Percentiles rank a stretch among this genome's conserved stretches.
Conservation (phyloP, 73 alveolate genomes). For the Symbiodinium pilosum region DNA sequence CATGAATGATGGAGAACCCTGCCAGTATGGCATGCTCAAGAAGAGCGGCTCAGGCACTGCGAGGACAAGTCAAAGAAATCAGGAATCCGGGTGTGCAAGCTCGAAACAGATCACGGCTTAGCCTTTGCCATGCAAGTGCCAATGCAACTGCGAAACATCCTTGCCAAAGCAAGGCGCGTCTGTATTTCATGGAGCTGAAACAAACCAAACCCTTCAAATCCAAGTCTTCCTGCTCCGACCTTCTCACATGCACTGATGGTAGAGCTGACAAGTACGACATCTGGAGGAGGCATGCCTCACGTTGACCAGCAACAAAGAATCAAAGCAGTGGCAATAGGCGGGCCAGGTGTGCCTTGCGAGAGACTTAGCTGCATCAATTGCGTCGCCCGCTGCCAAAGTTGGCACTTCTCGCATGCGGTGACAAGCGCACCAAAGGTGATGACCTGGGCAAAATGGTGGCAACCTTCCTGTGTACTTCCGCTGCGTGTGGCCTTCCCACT, state of each 20-base stretch:
- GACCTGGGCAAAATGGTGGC: background rate
- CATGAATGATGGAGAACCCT: background rate
- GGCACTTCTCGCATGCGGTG: conserved; percentile 45
- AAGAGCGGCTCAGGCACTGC: too few species aligned
- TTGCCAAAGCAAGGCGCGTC: too few species aligned
- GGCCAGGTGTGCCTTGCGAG: background rate
- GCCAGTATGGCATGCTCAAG: too few species aligned
- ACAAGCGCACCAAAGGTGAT: conserved; percentile 44
- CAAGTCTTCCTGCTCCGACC: too few species aligned
- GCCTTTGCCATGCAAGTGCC: too few species aligned
- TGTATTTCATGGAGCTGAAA: too few species aligned
- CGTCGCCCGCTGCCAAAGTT: conserved; percentile 53
- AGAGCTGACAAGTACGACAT: conserved; percentile 26
- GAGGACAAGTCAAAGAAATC: too few species aligned
- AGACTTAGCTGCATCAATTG: background rate
- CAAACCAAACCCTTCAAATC: too few species aligned
- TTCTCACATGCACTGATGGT: conserved; percentile 72
- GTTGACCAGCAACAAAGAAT: too few species aligned
- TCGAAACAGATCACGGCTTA: too few species aligned
- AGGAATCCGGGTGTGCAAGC: too few species aligned
- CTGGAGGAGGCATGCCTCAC: background rate
- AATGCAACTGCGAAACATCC: too few species aligned
- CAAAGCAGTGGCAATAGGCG: background rate
- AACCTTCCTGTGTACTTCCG: background rate
- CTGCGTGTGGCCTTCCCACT: background rate